Percentiles rank a stretch among this genome's conserved stretches.
These are phyloP conservation scores for Wallacemonas sp. DNA, from an alignment of 208 protist genomes.

Conservation along the genomic window DNA sequence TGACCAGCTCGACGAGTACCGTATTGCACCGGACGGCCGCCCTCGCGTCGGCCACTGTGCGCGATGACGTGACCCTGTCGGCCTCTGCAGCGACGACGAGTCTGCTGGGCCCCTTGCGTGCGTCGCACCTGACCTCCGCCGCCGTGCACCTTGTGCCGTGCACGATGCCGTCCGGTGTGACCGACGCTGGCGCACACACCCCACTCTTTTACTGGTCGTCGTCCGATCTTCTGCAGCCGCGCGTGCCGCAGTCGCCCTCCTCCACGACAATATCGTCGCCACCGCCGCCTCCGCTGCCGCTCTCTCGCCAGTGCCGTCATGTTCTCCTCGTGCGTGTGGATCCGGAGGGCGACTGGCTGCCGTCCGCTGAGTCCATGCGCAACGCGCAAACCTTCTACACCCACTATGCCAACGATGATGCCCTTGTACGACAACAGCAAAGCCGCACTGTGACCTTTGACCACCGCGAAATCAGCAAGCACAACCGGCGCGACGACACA, in stretches of 20 bases:
- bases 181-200: conserved; percentile 5
- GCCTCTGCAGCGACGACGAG: background rate
- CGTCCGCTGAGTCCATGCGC: conserved; percentile 29
- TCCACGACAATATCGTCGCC: too few relatives aligned
- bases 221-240: background rate
- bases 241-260: background rate
- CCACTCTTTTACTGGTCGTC: conserved; percentile 1
- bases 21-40: background rate
- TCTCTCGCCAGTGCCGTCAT: background rate
- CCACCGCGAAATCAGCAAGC: conserved; percentile 5
- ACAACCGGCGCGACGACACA: background rate
- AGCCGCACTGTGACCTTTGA: too few relatives aligned
- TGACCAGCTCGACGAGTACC: background rate
- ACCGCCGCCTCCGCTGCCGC: background rate
- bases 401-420: conserved; percentile 26
- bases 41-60: background rate
- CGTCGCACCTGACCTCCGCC: background rate
- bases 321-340: conserved; percentile 68
- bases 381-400: conserved; percentile 36
- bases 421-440: too few relatives aligned
- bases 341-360: conserved; percentile 47
- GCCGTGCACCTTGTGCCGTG: background rate
- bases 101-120: background rate
- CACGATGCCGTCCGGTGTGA: background rate
- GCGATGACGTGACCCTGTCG: background rate